These are phyloP conservation scores for Melocanna baccifera DNA, from an alignment of 176 grass and related monocot genomes.

Conservation along the genomic window DNA sequence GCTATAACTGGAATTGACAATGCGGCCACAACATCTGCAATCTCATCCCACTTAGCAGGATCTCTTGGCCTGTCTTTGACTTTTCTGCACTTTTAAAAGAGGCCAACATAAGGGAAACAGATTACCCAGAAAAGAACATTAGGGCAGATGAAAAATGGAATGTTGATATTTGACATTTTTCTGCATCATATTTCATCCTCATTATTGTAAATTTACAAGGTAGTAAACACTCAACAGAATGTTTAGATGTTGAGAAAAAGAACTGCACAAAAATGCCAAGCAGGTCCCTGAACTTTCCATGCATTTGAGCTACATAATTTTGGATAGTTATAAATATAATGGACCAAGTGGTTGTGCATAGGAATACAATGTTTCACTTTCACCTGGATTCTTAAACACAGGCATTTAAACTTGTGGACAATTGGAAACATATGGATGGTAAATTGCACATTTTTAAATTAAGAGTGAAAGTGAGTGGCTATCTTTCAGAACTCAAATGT, in stretches of 20 bases:
- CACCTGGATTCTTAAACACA: neutral
- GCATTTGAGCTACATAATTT: neutral
- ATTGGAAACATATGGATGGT: too few species aligned
- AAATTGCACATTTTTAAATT: too few species aligned
- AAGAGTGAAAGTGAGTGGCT: too few species aligned
- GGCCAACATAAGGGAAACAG: neutral
- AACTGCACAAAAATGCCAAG: neutral
- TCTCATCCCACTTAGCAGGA: constrained; percentile 96
- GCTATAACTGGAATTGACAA: constrained; percentile 98
- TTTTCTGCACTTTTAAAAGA: constrained; percentile 54
- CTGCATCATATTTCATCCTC: constrained; percentile 1
- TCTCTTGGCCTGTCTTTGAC: constrained; percentile 92
- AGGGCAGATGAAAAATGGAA: neutral
- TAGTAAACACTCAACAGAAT: constrained; percentile 20
- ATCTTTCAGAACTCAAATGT: too few species aligned
- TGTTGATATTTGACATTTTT: neutral
- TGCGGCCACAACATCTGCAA: constrained; percentile 78
- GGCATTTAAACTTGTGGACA: too few species aligned
- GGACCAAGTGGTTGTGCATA: neutral
- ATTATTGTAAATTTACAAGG: neutral
- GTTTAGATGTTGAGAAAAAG: neutral
- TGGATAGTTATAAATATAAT: constrained; percentile 1
- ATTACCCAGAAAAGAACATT: neutral
- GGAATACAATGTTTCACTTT: neutral
- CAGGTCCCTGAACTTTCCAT: neutral